Evolutionary conservation across 2,329 filamentous ascomycete species (phyloP).

Genomic region (Hortaea sp.): DNA sequence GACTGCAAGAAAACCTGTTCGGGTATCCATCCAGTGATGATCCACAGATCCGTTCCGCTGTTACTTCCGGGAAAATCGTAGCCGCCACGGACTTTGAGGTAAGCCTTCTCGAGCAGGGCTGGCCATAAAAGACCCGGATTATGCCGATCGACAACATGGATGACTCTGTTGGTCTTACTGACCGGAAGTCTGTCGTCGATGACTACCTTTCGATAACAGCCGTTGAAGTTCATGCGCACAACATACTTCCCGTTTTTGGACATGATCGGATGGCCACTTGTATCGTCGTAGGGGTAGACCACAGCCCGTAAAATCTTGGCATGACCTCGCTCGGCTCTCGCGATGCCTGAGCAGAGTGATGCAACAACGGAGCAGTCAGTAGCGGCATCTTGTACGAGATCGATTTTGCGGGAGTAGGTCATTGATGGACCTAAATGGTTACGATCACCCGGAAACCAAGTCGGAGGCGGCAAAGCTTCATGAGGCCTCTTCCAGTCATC

Average conservation of each 20-base stretch:
- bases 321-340: constrained; percentile 58
- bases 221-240: constrained; percentile 90
- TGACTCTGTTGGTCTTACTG: constrained; percentile 61
- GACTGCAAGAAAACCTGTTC: constrained; percentile 89
- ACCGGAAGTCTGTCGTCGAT: constrained; percentile 82
- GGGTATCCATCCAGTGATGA: constrained; percentile 90
- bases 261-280: constrained; percentile 46
- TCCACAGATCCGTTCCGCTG: constrained; percentile 87
- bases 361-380: constrained; percentile 97
- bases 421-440: constrained; percentile 41
- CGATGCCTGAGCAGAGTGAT: constrained; percentile 74
- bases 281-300: constrained; percentile 64
- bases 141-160: constrained; percentile 79
- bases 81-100: constrained; percentile 86
- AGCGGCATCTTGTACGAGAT: constrained; percentile 89
- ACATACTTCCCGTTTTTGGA: constrained; percentile 83
- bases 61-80: constrained; percentile 98
- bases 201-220: constrained; percentile 74
- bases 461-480: constrained; percentile 50
- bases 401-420: constrained; percentile 50
- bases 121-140: constrained; percentile 83
- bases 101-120: constrained; percentile 88
- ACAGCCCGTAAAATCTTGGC: constrained; percentile 62
- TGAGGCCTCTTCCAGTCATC: constrained; percentile 69
- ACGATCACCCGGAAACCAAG: constrained; percentile 24